Evolutionary conservation across 352 stramenopile species (phyloP), one percentile per base, ranked within the genome.

Genomic region (Pythium guiyangense): DNA sequence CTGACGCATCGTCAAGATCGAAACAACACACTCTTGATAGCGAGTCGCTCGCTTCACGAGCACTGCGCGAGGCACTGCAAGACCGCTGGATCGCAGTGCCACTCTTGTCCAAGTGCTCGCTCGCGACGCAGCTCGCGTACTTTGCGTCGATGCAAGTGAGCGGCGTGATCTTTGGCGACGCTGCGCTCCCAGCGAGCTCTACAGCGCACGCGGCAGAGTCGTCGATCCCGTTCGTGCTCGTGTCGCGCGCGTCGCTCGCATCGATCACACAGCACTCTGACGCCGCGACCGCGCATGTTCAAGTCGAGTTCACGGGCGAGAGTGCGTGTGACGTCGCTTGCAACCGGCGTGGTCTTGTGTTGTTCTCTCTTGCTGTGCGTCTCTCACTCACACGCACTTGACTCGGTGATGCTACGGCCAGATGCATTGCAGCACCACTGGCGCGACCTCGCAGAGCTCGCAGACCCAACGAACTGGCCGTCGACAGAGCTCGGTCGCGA

Each of bases 401-500:
- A n/a, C n/a, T n/a, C n/a, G n/a, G n/a, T 60, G 26, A 20, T 22
- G 3, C 29, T 20, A 5, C 17, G 17, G 25, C 20, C 20, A 92
- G 79, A 88, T 35, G 67, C 74, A 3, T 59, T 89, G 20, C 64
- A 71, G 1, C 77, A 88, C 20, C 79, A 90, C 29, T 89, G 79
- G 72, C 60, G 67, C 42, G 82, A 89, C 25, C 74, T 92, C 31
- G 68, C 49, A 5, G 57, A 66, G 52, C 50, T 92, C 8, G n/a
- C 67, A 15, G 64, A 87, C 14, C 60, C 69, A 26, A 54, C 44
- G 1, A 86, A 88, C 40, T 92, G 79, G 78, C 82, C 79, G 10
- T 56, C 59, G 47, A 69, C 62, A 11, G 57, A 73, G 45, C 52
- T 46, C n/a, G 68, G 59, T 18, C 77, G 79, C 39, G 73, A 87